phyloP scores from a whole-genome alignment of 2,329 filamentous ascomycete genomes.

The Tolypocladium tropicale region DNA sequence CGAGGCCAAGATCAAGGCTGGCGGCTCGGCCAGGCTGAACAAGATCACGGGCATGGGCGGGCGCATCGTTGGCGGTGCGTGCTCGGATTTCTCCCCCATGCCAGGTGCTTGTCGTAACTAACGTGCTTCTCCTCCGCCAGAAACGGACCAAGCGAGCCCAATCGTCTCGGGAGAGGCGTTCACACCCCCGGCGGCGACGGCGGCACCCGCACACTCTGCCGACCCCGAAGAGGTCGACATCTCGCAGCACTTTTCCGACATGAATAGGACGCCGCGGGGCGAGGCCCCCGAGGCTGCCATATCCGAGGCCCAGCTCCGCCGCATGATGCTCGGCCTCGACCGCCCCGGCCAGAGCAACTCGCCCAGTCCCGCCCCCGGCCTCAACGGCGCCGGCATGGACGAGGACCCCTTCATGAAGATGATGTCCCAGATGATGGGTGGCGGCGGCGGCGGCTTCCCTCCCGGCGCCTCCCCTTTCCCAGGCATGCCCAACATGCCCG shows the following conservation, averaged over 20 bases:
- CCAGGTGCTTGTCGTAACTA: neutral
- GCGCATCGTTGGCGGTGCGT: slow-evolving; percentile 22
- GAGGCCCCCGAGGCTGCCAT: slow-evolving; percentile 25
- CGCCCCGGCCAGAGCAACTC: slow-evolving; percentile 14
- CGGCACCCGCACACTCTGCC: slow-evolving; percentile 25
- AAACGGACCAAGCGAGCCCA: slow-evolving; percentile 2
- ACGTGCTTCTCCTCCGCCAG: neutral
- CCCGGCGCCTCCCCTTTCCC: slow-evolving; percentile 23
- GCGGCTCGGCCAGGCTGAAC: slow-evolving; percentile 59
- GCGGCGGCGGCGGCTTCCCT: slow-evolving; percentile 19
- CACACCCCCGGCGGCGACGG: neutral
- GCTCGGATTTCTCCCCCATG: neutral
- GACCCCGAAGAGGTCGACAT: slow-evolving; percentile 74
- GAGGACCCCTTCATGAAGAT: slow-evolving; percentile 46
- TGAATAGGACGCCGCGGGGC: slow-evolving; percentile 25
- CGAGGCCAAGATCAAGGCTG: slow-evolving; percentile 67
- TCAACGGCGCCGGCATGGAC: slow-evolving; percentile 10
- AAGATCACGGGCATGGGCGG: slow-evolving; percentile 62
- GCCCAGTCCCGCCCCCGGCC: slow-evolving; percentile 11
- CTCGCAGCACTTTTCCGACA: slow-evolving; percentile 60
- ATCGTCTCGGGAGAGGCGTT: neutral
- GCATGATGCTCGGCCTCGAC: slow-evolving; percentile 53
- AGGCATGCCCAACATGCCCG: slow-evolving; percentile 17
- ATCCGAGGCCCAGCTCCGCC: slow-evolving; percentile 51
- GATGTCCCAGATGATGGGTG: slow-evolving; percentile 61